Conservation (phyloP, 228 moss, liverwort and hornwort species). For the Sphagnum fallax region DNA sequence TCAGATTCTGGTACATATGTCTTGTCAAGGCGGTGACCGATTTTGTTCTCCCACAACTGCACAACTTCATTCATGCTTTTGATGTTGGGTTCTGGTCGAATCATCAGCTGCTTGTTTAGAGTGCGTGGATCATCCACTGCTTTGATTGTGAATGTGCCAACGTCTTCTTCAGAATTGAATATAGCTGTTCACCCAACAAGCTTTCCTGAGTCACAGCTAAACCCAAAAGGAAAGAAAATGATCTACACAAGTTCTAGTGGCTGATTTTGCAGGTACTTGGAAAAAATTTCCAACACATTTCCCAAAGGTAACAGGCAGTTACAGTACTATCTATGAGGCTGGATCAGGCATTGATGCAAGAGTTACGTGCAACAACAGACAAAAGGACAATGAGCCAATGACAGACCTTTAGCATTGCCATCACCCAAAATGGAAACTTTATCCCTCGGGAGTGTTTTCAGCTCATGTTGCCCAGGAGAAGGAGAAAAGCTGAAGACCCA, state of each 20-base stretch:
- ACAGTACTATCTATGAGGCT: background rate
- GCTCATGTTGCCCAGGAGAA: no score
- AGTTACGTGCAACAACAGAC: background rate
- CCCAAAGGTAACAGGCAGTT: background rate
- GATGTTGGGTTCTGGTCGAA: constrained; percentile 14
- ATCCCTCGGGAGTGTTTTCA: constrained; percentile 20
- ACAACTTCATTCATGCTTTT: constrained; percentile 14
- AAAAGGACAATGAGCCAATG: background rate
- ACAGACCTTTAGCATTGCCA: constrained; percentile 27
- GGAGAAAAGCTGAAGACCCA: no score
- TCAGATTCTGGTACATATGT: constrained; percentile 7
- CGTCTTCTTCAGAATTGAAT: constrained; percentile 5
- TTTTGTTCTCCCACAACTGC: constrained; percentile 30
- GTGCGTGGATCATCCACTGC: constrained; percentile 22
- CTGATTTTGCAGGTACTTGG: background rate
- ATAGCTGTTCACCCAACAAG: background rate
- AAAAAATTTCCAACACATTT: no score
- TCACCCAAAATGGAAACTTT: constrained; percentile 22
- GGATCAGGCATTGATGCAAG: background rate
- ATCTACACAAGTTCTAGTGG: background rate
- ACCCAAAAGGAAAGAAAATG: background rate
- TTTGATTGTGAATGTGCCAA: constrained; percentile 23
- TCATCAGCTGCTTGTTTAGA: constrained; percentile 19
- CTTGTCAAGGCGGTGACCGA: constrained; percentile 20
- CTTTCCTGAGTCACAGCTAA: background rate